Percentiles rank a stretch among this genome's conserved stretches.
Conservation (phyloP, 441 rosid genomes). For the Eruca vesicaria region DNA sequence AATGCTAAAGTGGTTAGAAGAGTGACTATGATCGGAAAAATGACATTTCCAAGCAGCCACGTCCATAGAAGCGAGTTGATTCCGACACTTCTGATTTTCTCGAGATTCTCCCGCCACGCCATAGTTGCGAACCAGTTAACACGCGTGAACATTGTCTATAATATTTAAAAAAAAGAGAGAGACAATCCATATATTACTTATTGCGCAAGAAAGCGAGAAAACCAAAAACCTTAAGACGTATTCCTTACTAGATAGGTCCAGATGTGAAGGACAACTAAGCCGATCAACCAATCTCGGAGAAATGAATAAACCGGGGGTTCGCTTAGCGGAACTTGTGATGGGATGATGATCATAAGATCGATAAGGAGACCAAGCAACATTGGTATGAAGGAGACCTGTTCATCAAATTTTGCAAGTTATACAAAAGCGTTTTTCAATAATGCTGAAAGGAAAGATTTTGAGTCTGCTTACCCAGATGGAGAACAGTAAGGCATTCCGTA, state of each 20-base stretch:
- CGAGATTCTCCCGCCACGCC: background rate
- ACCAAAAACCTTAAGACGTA: background rate
- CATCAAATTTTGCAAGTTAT: background rate
- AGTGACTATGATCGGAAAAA: background rate
- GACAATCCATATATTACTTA: background rate
- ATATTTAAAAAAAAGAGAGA: background rate
- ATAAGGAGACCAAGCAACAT: slow-evolving; percentile 7
- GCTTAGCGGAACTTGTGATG: background rate
- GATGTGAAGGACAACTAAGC: slow-evolving; percentile 2
- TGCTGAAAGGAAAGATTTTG: background rate
- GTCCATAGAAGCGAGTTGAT: background rate
- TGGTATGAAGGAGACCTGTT: slow-evolving; percentile 12
- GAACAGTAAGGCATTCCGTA: slow-evolving; percentile 9
- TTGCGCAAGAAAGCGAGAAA: background rate
- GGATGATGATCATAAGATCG: slow-evolving; percentile 12
- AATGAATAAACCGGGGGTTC: background rate
- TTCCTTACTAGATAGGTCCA: slow-evolving; percentile 10
- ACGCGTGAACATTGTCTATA: slow-evolving; percentile 7
- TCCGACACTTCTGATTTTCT: background rate
- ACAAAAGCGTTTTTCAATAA: background rate
- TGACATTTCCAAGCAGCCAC: slow-evolving; percentile 8
- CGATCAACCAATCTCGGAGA: slow-evolving; percentile 11
- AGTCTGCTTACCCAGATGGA: too few relatives aligned
- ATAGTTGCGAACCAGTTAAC: background rate
- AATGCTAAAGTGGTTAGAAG: background rate